Evolutionary conservation across 164 flowering plant genomes (phyloP).

Genomic region (Tetrastigma voinierianum): DNA sequence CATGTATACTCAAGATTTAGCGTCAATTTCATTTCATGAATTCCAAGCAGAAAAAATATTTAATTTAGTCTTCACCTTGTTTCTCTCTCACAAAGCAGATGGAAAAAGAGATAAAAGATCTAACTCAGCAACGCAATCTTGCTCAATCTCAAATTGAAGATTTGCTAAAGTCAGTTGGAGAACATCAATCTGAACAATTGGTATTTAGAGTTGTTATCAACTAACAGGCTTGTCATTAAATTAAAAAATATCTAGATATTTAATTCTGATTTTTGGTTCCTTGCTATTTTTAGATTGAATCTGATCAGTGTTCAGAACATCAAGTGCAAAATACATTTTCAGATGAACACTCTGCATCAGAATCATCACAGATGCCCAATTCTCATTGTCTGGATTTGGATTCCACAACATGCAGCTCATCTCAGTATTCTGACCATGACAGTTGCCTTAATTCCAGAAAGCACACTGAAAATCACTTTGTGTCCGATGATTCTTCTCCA

Average conservation of each 20-base stretch:
- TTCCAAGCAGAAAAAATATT: too few species aligned
- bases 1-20: not conserved
- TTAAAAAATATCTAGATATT: not conserved
- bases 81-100: constrained; percentile 29
- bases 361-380: constrained; percentile 34
- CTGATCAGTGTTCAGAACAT: constrained; percentile 15
- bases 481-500: constrained; percentile 35
- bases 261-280: not conserved
- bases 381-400: constrained; percentile 23
- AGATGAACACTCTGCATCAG: constrained; percentile 37
- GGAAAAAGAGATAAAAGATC: constrained; percentile 51
- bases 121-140: constrained; percentile 48
- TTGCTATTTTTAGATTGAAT: constrained; percentile 25
- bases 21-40: not conserved
- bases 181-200: constrained; percentile 16
- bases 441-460: constrained; percentile 13
- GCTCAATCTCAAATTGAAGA: constrained; percentile 47
- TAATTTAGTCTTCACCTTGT: too few species aligned
- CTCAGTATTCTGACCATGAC: constrained; percentile 16
- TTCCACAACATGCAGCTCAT: constrained; percentile 16
- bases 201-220: constrained; percentile 1
- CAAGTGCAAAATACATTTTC: constrained; percentile 22
- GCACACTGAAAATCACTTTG: constrained; percentile 33
- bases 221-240: not conserved
- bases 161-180: constrained; percentile 29